Evolutionary conservation across 176 grass and related monocot species (phyloP), one percentile per base, ranked within the genome.

Genomic region (Guadua angustifolia): DNA sequence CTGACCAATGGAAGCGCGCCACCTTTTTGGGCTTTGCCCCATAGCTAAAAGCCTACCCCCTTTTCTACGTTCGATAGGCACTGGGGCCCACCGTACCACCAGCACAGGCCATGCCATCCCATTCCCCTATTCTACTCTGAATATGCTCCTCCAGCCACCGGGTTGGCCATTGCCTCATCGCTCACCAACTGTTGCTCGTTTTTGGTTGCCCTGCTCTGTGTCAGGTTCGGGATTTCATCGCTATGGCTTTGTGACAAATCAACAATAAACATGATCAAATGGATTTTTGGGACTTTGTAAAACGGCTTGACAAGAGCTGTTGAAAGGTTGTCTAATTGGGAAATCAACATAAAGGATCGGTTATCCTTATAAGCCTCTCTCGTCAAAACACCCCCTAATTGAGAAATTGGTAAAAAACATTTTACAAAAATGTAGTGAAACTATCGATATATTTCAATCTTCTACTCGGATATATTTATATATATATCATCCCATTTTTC

Each of bases 1-100:
- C 45, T 12, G 47, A 70, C 83, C 83, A 66, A 86, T 73, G 80
- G 83, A 44, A 71, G 58, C 32, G 79, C 69, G 53, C 66, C 75
- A 7, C 68, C 59, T 85, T 69, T 51, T 68, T 81, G 22, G 42
- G 12, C 69, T 15, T 67, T 68, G 26, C 42, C 64, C 69, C 84
- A 60, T 63, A 12, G 85, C 58, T 69, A 45, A 91, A 72, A 70
- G 83, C 68, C 12, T 43, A 52, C 4, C 0, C 63, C 67, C 84
- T 66, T 45, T 43, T 29, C 46, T 61, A 13, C 58, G 58, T 25
- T 10, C 58, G 7, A 58, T 15, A 16, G 32, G 15, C 62, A 18
- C 7, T 9, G 15, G 26, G 15, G 5, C 62, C 62, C 62, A 36
- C 15, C 29, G 32, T 6, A 33, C 62, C 26, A 64, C 26, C 25